Evolutionary conservation across 202 grass and related monocot genomes (phyloP).

Genomic region (Carex sylvatica): DNA sequence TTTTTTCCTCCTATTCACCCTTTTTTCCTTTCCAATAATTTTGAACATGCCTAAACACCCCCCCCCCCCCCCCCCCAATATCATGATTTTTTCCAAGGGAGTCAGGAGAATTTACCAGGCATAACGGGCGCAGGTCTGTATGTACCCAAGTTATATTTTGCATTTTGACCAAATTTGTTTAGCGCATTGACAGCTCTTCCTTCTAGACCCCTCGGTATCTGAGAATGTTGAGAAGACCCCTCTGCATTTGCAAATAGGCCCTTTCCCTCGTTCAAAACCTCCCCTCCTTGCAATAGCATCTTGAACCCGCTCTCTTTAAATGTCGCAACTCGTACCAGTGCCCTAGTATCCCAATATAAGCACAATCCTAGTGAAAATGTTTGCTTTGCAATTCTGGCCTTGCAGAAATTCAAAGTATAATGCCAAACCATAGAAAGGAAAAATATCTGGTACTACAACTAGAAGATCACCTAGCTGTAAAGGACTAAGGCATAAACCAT

Average conservation of each 20-base stretch:
- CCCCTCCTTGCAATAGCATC: constrained; percentile 96
- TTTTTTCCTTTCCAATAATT: not conserved
- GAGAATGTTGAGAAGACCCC: constrained; percentile 44
- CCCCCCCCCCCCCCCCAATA: not conserved
- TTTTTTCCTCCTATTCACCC: not conserved
- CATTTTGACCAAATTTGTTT: constrained; percentile 85
- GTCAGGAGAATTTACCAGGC: constrained; percentile 45
- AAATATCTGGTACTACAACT: not conserved
- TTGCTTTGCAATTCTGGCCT: not conserved
- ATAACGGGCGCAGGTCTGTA: constrained; percentile 38
- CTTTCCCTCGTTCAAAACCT: constrained; percentile 58
- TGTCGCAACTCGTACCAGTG: constrained; percentile 71
- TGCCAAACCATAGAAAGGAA: not conserved
- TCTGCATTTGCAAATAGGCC: constrained; percentile 32
- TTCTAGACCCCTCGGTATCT: constrained; percentile 58
- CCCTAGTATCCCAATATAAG: constrained; percentile 41
- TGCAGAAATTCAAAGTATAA: not conserved
- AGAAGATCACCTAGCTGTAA: not conserved
- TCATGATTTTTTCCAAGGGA: not conserved
- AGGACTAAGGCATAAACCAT: not conserved
- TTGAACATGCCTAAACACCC: not conserved
- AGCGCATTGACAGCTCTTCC: constrained; percentile 84
- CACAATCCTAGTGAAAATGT: not conserved
- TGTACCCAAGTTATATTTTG: constrained; percentile 57
- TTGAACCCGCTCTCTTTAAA: constrained; percentile 82